Evolutionary conservation across 2,329 filamentous ascomycete genomes (phyloP), one percentile per base, ranked within the genome.

Genomic region (Pyrenochaeta sp.): DNA sequence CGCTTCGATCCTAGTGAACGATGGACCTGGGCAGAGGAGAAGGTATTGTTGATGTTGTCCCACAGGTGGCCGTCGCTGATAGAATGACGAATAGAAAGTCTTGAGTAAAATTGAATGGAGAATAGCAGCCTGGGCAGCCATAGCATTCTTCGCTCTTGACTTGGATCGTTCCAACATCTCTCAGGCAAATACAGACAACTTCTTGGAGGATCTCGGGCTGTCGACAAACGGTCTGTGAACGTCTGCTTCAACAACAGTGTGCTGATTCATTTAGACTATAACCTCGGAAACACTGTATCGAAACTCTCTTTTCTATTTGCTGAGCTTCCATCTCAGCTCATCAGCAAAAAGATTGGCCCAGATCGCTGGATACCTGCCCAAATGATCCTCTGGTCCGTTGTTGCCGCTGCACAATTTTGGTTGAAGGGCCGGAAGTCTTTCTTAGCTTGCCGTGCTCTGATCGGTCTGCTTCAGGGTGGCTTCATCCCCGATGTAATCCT

Each of bases 301-400:
- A 93, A 91, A 76, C 83, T 84, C 20, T 91, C 90, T 72, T 96
- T 95, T 78, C 91, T 96, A n/a, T 58, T 64, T 10, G 74, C 77
- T 1, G 77, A 77, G 44, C 67, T 79, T n/a, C 77, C 77, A 2
- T 75, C 75, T 0, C 76, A 78, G 32, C 67, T 79, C 9, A 67
- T 78, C 15, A 77, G 74, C 32, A 79, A 79, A 48, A 72, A 73
- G 47, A 61, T 75, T 7, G 76, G 77, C 0, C 76, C 77, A 6
- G 71, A 75, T 44, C 65, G 69, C 12, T 77, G 75, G 61, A 73
- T 78, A 11, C 77, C 77, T 4, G 62, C 72, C 33, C 71, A 77
- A 54, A 77, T 77, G 71, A 66, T 78, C 5, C 58, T 67, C 1
- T 80, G 78, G 78, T 72, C 69, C 21, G 47, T 78, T 2, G 77